Evolutionary conservation across 768 basidiomycete genomes (phyloP).

Genomic region (Dioszegia aurantiaca): DNA sequence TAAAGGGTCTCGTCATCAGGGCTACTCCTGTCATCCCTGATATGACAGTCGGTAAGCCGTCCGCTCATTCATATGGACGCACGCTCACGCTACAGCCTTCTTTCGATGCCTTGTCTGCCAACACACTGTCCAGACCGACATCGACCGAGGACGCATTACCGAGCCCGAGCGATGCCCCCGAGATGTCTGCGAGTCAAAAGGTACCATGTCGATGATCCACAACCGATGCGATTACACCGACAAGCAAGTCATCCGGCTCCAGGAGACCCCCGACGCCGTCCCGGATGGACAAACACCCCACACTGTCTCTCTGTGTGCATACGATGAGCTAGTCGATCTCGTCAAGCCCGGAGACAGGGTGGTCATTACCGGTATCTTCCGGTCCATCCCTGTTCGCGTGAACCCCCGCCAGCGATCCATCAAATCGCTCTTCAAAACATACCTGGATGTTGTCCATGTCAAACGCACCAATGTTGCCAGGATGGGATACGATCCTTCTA

Average conservation of each 20-base stretch:
- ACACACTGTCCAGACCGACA: slow-evolving; percentile 95
- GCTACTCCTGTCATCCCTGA: slow-evolving; percentile 97
- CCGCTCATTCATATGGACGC: background rate
- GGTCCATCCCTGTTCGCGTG: slow-evolving; percentile 90
- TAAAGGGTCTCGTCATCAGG: slow-evolving; percentile 96
- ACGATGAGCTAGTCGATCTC: slow-evolving; percentile 97
- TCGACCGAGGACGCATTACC: slow-evolving; percentile 95
- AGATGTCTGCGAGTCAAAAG: slow-evolving; percentile 81
- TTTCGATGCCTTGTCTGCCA: slow-evolving; percentile 94
- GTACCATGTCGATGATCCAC: slow-evolving; percentile 92
- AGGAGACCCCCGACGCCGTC: slow-evolving; percentile 96
- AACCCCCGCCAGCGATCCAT: slow-evolving; percentile 87
- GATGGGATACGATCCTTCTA: slow-evolving; percentile 75
- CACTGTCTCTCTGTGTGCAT: slow-evolving; percentile 93
- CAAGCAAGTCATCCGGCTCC: slow-evolving; percentile 87
- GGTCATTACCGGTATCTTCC: slow-evolving; percentile 85
- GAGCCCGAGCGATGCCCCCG: slow-evolving; percentile 89
- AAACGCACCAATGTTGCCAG: slow-evolving; percentile 64
- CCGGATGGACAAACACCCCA: slow-evolving; percentile 98
- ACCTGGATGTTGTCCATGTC: slow-evolving; percentile 90
- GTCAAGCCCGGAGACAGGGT: slow-evolving; percentile 92
- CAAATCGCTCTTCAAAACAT: slow-evolving; percentile 96
- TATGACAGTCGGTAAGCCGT: slow-evolving; percentile 69
- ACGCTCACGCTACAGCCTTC: slow-evolving; percentile 63
- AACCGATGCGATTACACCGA: slow-evolving; percentile 96